These are phyloP conservation scores for Funneliformis geosporum DNA, from an alignment of 192 early-diverging fungal genomes.

Conservation along the genomic window DNA sequence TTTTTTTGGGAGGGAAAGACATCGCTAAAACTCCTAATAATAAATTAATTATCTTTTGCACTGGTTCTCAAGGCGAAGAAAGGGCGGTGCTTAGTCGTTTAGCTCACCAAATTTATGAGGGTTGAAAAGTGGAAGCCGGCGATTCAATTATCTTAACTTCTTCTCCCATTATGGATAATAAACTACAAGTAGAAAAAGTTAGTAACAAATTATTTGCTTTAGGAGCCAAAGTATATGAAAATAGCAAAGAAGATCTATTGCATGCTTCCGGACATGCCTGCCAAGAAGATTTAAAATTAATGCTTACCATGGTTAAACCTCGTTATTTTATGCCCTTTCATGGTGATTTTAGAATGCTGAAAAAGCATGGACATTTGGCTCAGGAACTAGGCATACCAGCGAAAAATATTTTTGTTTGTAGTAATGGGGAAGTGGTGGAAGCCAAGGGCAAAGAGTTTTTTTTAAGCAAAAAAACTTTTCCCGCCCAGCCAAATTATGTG, in stretches of 20 bases:
- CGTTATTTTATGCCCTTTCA: conserved; percentile 22
- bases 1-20: not conserved
- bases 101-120: conserved; percentile 24
- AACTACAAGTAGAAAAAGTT: not conserved
- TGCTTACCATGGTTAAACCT: conserved; percentile 1
- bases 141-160: conserved; percentile 26
- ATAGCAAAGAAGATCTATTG: conserved; percentile 8
- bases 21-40: conserved; percentile 23
- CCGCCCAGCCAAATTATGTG: conserved; percentile 9
- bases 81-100: conserved; percentile 14
- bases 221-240: conserved; percentile 23
- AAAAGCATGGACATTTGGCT: conserved; percentile 11
- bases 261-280: conserved; percentile 23
- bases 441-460: not conserved
- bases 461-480: not conserved
- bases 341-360: conserved; percentile 23
- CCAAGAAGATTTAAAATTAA: conserved; percentile 30
- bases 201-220: conserved; percentile 3
- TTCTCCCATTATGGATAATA: conserved; percentile 28
- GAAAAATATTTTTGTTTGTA: conserved; percentile 11
- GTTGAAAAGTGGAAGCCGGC: not conserved
- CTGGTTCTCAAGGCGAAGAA: conserved; percentile 29
- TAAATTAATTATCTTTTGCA: conserved; percentile 27
- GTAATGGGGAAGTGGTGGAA: conserved; percentile 18
- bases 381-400: not conserved